Percentiles rank a stretch among this genome's conserved stretches.
phyloP scores from a whole-genome alignment of 2,329 filamentous ascomycete species.

The Neonectria coccinea region DNA sequence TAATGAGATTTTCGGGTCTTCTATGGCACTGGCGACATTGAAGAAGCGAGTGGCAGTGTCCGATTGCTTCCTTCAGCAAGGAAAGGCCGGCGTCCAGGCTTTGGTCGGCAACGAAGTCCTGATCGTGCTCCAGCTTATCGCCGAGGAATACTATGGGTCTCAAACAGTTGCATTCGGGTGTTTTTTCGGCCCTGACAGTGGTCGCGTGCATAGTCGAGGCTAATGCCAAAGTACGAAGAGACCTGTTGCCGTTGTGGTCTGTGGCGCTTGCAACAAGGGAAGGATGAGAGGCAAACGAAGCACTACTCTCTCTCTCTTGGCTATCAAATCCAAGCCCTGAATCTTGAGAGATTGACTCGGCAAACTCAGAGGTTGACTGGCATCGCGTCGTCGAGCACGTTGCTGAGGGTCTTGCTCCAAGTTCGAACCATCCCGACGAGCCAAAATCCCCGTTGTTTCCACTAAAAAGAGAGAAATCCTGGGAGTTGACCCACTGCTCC shows the following conservation, averaged over 20 bases:
- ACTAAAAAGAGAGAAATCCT: background rate
- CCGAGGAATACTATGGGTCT: background rate
- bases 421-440: background rate
- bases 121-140: background rate
- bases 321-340: background rate
- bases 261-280: background rate
- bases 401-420: background rate
- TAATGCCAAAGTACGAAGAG: background rate
- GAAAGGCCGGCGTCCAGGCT: background rate
- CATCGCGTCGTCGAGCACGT: background rate
- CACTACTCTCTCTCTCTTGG: background rate
- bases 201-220: background rate
- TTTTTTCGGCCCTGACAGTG: background rate
- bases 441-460: background rate
- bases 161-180: background rate
- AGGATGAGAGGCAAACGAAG: background rate
- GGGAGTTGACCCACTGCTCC: background rate
- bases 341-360: background rate
- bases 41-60: background rate
- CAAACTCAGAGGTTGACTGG: background rate
- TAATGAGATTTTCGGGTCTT: background rate
- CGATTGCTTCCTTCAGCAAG: background rate
- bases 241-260: background rate
- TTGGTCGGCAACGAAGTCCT: background rate
- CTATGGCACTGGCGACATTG: background rate